Base-by-base conservation (phyloP, 2,329 filamentous ascomycete species). In the Bipolaris cookei region DNA sequence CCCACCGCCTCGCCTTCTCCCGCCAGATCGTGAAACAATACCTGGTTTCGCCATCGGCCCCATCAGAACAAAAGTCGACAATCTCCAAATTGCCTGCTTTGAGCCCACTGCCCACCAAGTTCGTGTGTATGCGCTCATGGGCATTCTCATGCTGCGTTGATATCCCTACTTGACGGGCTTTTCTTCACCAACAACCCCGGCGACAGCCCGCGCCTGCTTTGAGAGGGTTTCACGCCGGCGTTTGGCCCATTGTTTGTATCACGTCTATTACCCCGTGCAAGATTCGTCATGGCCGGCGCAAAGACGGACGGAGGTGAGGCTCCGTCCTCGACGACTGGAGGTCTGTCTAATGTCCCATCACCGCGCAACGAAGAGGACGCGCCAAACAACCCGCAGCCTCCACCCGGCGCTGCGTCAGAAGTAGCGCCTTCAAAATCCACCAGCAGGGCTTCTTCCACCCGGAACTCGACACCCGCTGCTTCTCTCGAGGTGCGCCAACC, bases 91-190 rank as follows among this genome's bases (percentile, higher is more conserved):
- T 56, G 55, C 46, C 56, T 44, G 44, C 62, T 59, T 64, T 61
- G 57, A 39, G 55, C 61, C 52, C 51, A 54, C 61, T 57, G 38
- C 63, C 54, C 62, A 50, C 51, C 58, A 61, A 56, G 68, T 69
- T 64, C 61, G 65, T 58, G 59, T 74, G 68, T 67, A 69, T 74
- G 68, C 72, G 71, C 72, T 65, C 61, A 71, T 64, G 58, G 65
- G 64, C 67, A 61, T 64, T 69, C 66, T 63, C 62, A 76, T 76
- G 70, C 69, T 69, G 66, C 68, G 65, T 71, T 74, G 74, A 76
- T 73, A 74, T 70, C 65, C 69, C 58, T 60, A 61, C 54, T 65
- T 65, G 47, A 64, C 66, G 65, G 69, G 64, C 66, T 60, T 61
- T 59, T 65, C 59, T 53, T 64, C 62, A 67, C 60, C 65, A 61